phyloP scores from a whole-genome alignment of 2,329 filamentous ascomycete genomes.

The Xylaria sp. region DNA sequence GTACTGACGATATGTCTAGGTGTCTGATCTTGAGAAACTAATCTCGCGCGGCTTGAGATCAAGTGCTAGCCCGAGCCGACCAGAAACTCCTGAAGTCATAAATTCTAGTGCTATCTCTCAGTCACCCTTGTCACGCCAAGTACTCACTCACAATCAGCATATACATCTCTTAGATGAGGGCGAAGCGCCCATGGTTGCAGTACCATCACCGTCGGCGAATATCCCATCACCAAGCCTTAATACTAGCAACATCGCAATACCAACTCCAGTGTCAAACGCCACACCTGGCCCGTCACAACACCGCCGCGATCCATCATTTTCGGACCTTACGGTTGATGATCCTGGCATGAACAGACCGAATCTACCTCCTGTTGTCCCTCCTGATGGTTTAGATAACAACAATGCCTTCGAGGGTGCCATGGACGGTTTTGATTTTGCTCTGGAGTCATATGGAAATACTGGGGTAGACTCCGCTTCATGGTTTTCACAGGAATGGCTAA shows the following conservation, averaged over 20 bases:
- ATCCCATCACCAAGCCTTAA: constrained; percentile 43
- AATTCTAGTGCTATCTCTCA: constrained; percentile 40
- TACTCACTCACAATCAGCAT: constrained; percentile 45
- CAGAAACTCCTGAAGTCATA: constrained; percentile 46
- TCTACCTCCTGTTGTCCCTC: constrained; percentile 48
- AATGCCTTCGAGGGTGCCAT: constrained; percentile 62
- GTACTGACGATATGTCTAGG: constrained; percentile 46
- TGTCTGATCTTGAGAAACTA: constrained; percentile 62
- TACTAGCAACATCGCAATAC: constrained; percentile 36
- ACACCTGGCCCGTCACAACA: constrained; percentile 38
- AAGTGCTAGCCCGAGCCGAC: constrained; percentile 47
- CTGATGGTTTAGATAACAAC: constrained; percentile 57
- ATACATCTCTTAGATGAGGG: constrained; percentile 49
- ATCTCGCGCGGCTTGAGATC: constrained; percentile 57
- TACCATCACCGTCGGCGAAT: constrained; percentile 46
- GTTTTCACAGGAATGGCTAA: constrained; percentile 50
- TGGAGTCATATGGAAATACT: constrained; percentile 56
- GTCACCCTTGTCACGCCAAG: constrained; percentile 41
- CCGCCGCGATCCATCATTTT: constrained; percentile 42
- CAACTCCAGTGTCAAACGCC: constrained; percentile 42
- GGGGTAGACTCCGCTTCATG: constrained; percentile 49
- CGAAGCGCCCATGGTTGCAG: constrained; percentile 45
- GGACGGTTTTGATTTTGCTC: constrained; percentile 58
- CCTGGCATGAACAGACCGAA: constrained; percentile 47
- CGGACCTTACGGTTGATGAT: constrained; percentile 43